Evolutionary conservation across 2,329 filamentous ascomycete genomes (phyloP).

Genomic region (Paraconiothyrium sp.): DNA sequence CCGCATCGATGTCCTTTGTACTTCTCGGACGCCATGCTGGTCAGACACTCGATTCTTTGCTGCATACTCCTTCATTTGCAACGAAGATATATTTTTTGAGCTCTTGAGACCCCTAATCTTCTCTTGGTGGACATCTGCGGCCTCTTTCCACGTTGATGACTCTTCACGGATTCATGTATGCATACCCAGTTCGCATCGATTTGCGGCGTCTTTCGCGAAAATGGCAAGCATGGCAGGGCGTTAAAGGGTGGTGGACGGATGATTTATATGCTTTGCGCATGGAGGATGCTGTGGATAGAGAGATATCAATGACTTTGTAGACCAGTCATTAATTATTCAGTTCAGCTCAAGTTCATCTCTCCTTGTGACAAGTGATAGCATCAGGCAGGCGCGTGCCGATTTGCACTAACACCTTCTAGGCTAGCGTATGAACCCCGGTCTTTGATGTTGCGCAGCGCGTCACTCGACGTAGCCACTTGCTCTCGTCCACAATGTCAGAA

Average conservation of each 20-base stretch:
- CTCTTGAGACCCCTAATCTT: background rate
- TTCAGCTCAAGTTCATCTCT: background rate
- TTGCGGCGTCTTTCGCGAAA: conserved; percentile 1
- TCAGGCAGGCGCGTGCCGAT: conserved; percentile 1
- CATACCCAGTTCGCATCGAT: conserved; percentile 26
- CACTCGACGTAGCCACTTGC: conserved; percentile 5
- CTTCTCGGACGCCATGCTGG: too few species aligned
- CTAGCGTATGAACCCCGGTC: background rate
- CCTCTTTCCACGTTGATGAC: conserved; percentile 14
- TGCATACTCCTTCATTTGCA: background rate
- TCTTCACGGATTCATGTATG: conserved; percentile 34
- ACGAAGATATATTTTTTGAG: background rate
- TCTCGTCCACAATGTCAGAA: conserved; percentile 45
- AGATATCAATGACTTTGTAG: background rate
- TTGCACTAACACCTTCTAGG: background rate
- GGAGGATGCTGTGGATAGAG: background rate
- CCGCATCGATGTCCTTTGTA: background rate
- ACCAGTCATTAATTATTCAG: background rate
- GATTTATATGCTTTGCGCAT: background rate
- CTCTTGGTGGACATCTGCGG: background rate
- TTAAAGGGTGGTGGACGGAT: conserved; percentile 3
- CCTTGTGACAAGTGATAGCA: background rate
- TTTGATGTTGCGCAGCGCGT: conserved; percentile 7
- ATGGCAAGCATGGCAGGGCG: background rate
- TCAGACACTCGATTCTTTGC: background rate